Conservation (phyloP, 2,329 filamentous ascomycete species). For the Raffaelea ambrosiae region DNA sequence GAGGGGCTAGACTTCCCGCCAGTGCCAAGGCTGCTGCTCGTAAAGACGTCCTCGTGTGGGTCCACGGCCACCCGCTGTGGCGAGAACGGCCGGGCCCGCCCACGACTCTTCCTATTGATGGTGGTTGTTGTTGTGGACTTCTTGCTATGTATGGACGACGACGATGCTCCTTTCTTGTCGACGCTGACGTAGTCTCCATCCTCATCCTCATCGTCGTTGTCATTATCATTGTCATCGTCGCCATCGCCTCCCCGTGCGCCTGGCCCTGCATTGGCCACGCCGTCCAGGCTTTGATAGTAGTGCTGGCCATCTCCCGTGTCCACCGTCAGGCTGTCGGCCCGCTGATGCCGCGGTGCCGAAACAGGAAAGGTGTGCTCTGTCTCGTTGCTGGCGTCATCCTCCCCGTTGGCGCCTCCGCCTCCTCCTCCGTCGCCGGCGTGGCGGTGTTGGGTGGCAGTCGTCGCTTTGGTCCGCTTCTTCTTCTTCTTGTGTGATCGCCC, state of each 20-base stretch:
- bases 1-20: no score
- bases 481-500: constrained; percentile 4
- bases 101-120: constrained; percentile 29
- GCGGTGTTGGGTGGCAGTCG: not conserved
- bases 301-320: constrained; percentile 33
- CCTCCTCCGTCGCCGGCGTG: not conserved
- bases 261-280: constrained; percentile 22
- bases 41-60: constrained; percentile 20
- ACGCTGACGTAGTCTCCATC: constrained; percentile 39
- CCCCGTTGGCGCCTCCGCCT: no score
- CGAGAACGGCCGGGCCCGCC: constrained; percentile 47
- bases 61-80: constrained; percentile 37
- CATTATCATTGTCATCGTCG: no score
- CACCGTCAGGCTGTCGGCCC: constrained; percentile 47
- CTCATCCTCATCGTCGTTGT: constrained; percentile 10
- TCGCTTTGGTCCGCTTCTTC: not conserved
- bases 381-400: constrained; percentile 15
- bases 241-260: not conserved
- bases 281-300: constrained; percentile 47
- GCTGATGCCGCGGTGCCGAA: constrained; percentile 17
- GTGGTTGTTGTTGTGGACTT: no score
- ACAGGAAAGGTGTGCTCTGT: constrained; percentile 14
- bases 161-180: constrained; percentile 45
- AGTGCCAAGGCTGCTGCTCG: not conserved
- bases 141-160: no score